phyloP scores from a whole-genome alignment of 1,284 basidiomycete genomes.

The Pascua guehoae region DNA sequence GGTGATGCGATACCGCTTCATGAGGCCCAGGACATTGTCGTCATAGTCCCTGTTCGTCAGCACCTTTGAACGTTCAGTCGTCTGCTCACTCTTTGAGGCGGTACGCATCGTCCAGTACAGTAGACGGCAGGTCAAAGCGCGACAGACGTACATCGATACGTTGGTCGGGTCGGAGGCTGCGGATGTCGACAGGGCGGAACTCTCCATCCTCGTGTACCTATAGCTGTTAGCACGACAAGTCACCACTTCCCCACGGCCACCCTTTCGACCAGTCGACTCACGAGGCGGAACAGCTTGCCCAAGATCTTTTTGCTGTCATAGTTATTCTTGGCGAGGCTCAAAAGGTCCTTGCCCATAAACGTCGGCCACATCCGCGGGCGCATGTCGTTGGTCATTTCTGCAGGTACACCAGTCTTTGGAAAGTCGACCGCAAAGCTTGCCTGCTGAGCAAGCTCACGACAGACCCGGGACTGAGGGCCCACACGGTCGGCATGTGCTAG shows the following conservation, averaged over 20 bases:
- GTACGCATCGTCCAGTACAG: constrained; percentile 20
- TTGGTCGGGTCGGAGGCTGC: neutral
- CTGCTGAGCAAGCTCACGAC: constrained; percentile 17
- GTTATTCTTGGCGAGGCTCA: neutral
- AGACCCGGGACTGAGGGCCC: constrained; percentile 19
- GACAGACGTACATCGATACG: constrained; percentile 14
- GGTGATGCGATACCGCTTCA: constrained; percentile 21
- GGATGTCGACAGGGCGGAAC: constrained; percentile 1
- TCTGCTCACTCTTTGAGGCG: constrained; percentile 19
- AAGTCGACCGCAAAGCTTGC: constrained; percentile 29
- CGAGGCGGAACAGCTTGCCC: constrained; percentile 21
- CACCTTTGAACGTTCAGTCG: neutral
- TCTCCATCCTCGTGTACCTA: neutral
- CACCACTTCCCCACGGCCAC: too few relatives aligned
- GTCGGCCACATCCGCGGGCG: constrained; percentile 24
- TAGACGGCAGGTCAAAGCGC: constrained; percentile 13
- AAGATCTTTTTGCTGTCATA: constrained; percentile 21
- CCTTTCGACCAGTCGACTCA: constrained; percentile 9
- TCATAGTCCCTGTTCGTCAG: constrained; percentile 7
- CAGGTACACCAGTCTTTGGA: constrained; percentile 17
- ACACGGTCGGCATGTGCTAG: constrained; percentile 25
- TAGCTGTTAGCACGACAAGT: neutral
- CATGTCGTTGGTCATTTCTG: neutral
- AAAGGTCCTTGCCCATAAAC: constrained; percentile 24
- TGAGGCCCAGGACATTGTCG: constrained; percentile 9